A percentile compares a stretch with the other conserved stretches of the same genome.
Evolutionary conservation across 257 asterid species (phyloP).

Genomic region (Gentiana dahurica): DNA sequence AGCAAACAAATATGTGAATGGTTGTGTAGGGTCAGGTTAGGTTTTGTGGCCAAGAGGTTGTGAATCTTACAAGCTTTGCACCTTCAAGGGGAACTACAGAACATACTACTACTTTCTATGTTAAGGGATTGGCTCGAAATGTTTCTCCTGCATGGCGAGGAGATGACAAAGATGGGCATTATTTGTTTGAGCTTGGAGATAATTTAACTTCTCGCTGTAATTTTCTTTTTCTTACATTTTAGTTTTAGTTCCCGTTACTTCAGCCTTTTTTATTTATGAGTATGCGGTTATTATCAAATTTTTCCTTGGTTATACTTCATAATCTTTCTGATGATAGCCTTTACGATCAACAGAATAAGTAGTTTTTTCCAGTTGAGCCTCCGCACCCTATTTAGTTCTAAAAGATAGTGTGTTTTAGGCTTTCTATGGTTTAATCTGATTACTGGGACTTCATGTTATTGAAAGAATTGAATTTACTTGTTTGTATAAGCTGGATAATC

Average conservation of each 20-base stretch:
- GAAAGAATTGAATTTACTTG: too few relatives aligned
- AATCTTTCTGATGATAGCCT: too few relatives aligned
- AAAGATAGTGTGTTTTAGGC: too few relatives aligned
- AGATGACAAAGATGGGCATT: constrained; percentile 97
- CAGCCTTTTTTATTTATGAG: background rate
- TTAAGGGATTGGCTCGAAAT: constrained; percentile 58
- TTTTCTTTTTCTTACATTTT: constrained; percentile 32
- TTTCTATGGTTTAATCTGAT: too few relatives aligned
- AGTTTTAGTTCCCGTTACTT: constrained; percentile 3
- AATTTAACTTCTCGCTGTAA: constrained; percentile 95
- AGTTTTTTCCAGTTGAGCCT: too few relatives aligned
- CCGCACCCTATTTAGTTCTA: too few relatives aligned
- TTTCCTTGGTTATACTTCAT: too few relatives aligned
- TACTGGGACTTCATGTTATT: too few relatives aligned
- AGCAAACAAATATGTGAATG: constrained; percentile 53
- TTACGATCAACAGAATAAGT: too few relatives aligned
- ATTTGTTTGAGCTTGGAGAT: constrained; percentile 89
- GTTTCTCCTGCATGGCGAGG: constrained; percentile 87
- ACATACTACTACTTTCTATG: constrained; percentile 47
- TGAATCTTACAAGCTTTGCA: constrained; percentile 62
- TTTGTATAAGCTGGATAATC: too few relatives aligned
- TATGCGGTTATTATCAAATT: background rate
- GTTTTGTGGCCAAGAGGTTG: constrained; percentile 74
- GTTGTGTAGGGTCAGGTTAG: constrained; percentile 97
- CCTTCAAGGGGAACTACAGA: constrained; percentile 32